These are phyloP conservation scores for Elsinoe arachidis DNA, from an alignment of 2,329 filamentous ascomycete genomes.

Conservation along the genomic window DNA sequence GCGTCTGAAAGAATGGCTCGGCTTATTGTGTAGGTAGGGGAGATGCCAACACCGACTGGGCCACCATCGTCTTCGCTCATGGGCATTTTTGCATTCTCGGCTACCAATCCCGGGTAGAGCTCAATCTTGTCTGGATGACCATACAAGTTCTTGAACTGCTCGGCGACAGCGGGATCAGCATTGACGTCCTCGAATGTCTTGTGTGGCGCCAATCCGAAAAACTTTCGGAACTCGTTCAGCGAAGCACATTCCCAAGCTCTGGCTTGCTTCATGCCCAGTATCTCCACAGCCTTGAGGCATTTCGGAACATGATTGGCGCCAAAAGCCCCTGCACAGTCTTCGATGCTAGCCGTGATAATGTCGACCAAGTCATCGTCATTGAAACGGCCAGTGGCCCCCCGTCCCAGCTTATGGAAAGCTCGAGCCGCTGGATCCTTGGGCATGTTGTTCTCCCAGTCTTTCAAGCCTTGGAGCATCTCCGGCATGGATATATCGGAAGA, in stretches of 20 bases:
- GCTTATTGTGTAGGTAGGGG: conserved; percentile 67
- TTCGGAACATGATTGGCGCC: conserved; percentile 61
- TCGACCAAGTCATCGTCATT: conserved; percentile 67
- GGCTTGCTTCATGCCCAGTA: conserved; percentile 70
- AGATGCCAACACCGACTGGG: conserved; percentile 60
- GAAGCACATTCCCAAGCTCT: conserved; percentile 69
- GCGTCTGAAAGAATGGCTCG: conserved; percentile 70
- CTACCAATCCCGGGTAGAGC: conserved; percentile 68
- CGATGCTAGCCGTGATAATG: conserved; percentile 59
- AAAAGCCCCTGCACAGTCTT: conserved; percentile 60
- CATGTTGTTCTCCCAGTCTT: conserved; percentile 48
- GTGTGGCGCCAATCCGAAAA: conserved; percentile 69
- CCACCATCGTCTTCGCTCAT: conserved; percentile 36
- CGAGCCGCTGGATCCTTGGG: conserved; percentile 32
- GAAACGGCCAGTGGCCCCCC: conserved; percentile 59
- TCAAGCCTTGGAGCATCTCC: conserved; percentile 55
- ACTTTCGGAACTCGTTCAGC: conserved; percentile 76
- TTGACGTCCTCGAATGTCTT: conserved; percentile 78
- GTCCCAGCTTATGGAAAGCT: conserved; percentile 56
- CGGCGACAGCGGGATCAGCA: conserved; percentile 60
- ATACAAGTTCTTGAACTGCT: conserved; percentile 55
- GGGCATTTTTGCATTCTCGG: conserved; percentile 65
- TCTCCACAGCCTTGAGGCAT: conserved; percentile 66
- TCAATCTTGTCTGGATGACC: conserved; percentile 73
- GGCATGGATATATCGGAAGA: conserved; percentile 19